Evolutionary conservation across 2,329 filamentous ascomycete species (phyloP).

Genomic region (Nigrospora sphaerica): DNA sequence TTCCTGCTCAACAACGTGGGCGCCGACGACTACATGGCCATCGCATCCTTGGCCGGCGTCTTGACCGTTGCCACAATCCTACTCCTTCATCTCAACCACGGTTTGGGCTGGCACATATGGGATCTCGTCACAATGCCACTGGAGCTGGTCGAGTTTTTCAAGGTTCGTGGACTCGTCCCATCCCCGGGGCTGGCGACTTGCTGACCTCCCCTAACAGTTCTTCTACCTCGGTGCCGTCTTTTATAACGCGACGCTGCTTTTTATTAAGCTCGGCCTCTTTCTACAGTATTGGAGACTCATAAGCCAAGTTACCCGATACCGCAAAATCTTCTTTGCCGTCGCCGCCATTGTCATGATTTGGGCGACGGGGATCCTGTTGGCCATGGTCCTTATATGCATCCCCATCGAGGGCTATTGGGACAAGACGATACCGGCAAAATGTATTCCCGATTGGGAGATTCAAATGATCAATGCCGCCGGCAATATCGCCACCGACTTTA

Average conservation of each 20-base stretch:
- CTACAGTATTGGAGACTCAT: conserved; percentile 16
- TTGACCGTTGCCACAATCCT: background rate
- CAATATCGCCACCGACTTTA: conserved; percentile 13
- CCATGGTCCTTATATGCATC: conserved; percentile 10
- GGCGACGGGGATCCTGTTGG: conserved; percentile 11
- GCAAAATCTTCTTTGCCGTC: conserved; percentile 7
- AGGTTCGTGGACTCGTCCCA: background rate
- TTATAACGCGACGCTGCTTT: conserved; percentile 10
- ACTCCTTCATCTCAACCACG: background rate
- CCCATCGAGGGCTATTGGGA: conserved; percentile 11
- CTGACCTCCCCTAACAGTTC: conserved; percentile 3
- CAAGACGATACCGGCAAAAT: background rate
- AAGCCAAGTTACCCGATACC: conserved; percentile 10
- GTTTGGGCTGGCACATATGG: conserved; percentile 1
- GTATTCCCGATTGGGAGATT: conserved; percentile 7
- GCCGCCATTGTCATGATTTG: conserved; percentile 10
- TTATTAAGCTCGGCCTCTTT: conserved; percentile 14
- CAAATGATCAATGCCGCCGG: conserved; percentile 13
- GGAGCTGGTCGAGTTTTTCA: background rate
- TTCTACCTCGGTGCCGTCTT: conserved; percentile 10
- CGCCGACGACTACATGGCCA: conserved; percentile 1
- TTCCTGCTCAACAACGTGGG: background rate
- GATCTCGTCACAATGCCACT: background rate
- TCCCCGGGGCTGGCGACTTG: too few species aligned
- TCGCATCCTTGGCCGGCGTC: background rate